Conservation (phyloP, 2,329 filamentous ascomycete genomes). For the Colletotrichum sp. region DNA sequence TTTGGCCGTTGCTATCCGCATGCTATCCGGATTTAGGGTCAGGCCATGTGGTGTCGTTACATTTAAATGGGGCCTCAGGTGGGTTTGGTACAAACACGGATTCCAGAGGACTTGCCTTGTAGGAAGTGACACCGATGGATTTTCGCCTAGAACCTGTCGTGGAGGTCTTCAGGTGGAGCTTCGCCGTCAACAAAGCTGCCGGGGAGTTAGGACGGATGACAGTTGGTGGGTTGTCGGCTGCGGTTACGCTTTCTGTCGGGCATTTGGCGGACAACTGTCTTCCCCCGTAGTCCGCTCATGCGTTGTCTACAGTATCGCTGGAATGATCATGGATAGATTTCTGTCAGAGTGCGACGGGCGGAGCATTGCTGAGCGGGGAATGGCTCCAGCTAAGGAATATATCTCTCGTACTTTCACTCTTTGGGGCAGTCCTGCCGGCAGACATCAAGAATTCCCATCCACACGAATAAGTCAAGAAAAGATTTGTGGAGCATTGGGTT, state of each 20-base stretch:
- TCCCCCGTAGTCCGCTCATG: not conserved
- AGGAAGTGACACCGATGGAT: not conserved
- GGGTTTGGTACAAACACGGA: not conserved
- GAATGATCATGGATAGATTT: not conserved
- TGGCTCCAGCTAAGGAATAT: not conserved
- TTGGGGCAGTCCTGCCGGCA: not conserved
- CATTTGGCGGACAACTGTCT: not conserved
- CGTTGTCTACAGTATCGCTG: not conserved
- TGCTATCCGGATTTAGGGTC: not conserved
- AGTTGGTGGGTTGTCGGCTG: not conserved
- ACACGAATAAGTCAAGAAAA: not conserved
- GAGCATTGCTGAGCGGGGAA: not conserved
- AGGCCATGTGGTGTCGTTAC: not conserved
- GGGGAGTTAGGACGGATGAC: not conserved
- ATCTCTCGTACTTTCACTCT: not conserved
- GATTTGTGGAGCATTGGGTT: not conserved
- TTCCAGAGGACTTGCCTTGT: not conserved
- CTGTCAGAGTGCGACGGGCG: not conserved
- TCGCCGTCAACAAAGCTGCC: not conserved
- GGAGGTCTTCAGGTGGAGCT: not conserved
- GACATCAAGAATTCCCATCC: not conserved
- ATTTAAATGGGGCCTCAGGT: not conserved
- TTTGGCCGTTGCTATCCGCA: not conserved
- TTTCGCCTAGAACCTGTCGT: not conserved
- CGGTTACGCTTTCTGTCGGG: not conserved